Base-by-base conservation (phyloP, 2,329 filamentous ascomycete genomes). In the Fusarium sp. region DNA sequence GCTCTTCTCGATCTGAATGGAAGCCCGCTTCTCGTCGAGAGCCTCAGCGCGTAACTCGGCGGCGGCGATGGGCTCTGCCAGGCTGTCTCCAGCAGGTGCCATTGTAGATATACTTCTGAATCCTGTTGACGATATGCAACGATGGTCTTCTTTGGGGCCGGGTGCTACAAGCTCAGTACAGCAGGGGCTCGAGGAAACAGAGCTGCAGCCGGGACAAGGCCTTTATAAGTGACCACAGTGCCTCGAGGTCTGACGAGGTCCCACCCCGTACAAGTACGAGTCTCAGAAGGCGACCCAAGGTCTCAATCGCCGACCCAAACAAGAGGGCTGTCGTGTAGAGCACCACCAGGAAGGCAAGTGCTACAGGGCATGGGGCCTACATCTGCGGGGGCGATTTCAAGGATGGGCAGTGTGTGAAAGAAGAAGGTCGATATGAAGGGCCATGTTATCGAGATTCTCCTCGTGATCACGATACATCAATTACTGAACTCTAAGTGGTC, bases 61-160 rank as follows among this genome's bases (percentile, higher is more conserved):
- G 59, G 74, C 78, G 16, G 73, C 74, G 43, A 83, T 82, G 57
- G 82, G 77, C 77, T 85, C 82, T 62, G 84, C 83, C 50, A 80
- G 73, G 59, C 60, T 76, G 63, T 83, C 81, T 66, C 78, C 78
- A 60, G 78, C 76, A 61, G 82, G 75, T 73, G 77, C 72, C 77
- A 82, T 82, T 18, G 58, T 79, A 63, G 20, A 31, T 41, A 13
- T 48, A 35, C 29, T 66, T 66, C n/a, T 62, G 37, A 52, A 50
- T 29, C 63, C 54, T 35, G 41, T 66, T 22, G 16, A 31, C 39
- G 48, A 48, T 22, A 63, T 13, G 5, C 22, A 24, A 59, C 52
- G 33, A 22, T 35, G 22, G 24, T n/a, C 27, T 10, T 37, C 52
- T 48, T 18, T 48, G 24, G 24, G 39, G 13, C 27, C 11, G 57